phyloP scores from a whole-genome alignment of 225 moss, liverwort and hornwort genomes.

The Rhytidiadelphus loreus region DNA sequence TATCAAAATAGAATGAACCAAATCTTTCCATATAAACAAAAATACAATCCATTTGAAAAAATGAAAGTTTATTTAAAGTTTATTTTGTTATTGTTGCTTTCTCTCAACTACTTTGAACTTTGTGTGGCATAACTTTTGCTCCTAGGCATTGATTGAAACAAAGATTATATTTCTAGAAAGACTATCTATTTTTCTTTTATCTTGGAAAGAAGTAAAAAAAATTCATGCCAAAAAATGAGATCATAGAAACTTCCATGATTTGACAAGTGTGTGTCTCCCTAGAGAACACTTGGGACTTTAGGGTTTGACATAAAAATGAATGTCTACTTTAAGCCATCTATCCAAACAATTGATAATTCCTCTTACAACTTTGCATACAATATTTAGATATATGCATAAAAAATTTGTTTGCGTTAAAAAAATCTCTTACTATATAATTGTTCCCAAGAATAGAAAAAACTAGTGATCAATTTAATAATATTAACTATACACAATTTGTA shows the following conservation, averaged over 20 bases:
- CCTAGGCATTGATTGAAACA: rapidly evolving
- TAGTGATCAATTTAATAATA: background rate
- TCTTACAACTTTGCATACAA: background rate
- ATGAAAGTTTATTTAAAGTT: background rate
- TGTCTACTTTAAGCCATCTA: background rate
- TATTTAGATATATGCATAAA: background rate
- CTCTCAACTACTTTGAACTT: background rate
- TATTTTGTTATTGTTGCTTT: background rate
- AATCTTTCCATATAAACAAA: background rate
- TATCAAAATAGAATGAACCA: background rate
- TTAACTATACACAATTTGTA: background rate
- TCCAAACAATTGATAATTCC: rapidly evolving
- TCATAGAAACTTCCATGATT: background rate
- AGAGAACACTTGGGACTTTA: too few species aligned
- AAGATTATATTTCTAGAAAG: background rate
- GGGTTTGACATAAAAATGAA: background rate
- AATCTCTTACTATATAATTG: background rate
- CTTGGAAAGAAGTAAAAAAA: background rate
- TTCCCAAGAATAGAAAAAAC: background rate
- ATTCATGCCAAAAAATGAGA: background rate
- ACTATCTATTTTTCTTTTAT: background rate
- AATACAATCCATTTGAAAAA: background rate
- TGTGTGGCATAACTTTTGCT: background rate
- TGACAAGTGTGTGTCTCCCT: background rate
- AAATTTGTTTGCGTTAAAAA: background rate